Evolutionary conservation across 805 yeast genomes (phyloP), one percentile per base, ranked within the genome.

Genomic region (Sugiyamaella marilandica): DNA sequence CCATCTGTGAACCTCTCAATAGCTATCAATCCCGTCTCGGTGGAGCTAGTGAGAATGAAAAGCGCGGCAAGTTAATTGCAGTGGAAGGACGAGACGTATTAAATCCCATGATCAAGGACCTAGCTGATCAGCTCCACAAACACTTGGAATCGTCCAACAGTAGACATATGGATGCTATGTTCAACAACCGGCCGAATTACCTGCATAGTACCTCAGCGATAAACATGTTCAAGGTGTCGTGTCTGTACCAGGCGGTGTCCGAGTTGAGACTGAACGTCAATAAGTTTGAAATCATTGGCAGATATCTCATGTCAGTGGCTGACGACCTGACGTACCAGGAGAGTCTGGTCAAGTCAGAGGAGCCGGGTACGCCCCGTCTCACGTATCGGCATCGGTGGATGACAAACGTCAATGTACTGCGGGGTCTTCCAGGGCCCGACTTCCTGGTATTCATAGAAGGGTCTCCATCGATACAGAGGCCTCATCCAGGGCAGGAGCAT

Each of bases 341-440:
- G 19, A 36, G 34, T 10, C 36, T 39, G 34, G 18, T 37, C 36
- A 47, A 35, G 19, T 45, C 26, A 2, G 51, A 35, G n/a, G 51
- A 47, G 5, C 43, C 31, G 14, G 16, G 14, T 10, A 29, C 14
- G 3, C 53, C 14, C 3, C 24, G 43, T 16, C 34, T 41, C n/a
- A 31, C 47, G 18, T 56, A 56, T 41, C 51, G 58, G n/a, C 55
- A 62, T 14, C 47, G 50, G 31, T 62, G 65, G 65, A 54, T 55
- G 54, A 53, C 56, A 35, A 43, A 47, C 26, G 60, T 58, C 19
- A 55, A 55, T n/a, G 19, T 58, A 8, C 49, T 62, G 45, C 45
- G 62, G 32, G 64, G 64, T 1, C 52, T 62, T 14, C 63, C 61
- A 5, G 57, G 53, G 1, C 65, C 65, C 2, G 64, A 62, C 47